These are phyloP conservation scores for Emiliania huxleyi DNA, from an alignment of 78 protist genomes.

Conservation along the genomic window DNA sequence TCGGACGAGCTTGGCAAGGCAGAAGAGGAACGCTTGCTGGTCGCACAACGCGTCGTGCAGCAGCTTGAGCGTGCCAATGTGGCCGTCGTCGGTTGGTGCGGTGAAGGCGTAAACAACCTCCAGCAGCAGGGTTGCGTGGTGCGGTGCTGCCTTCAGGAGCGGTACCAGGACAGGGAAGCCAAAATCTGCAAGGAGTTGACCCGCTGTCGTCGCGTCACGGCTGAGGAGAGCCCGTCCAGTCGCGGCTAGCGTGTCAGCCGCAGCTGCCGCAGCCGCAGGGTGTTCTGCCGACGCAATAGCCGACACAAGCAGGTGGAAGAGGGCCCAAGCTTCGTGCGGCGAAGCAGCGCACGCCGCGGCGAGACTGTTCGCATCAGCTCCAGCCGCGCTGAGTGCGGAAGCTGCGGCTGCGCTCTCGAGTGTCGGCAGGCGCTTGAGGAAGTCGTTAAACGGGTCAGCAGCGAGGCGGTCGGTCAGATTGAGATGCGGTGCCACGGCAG, in stretches of 20 bases:
- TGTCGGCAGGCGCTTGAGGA: not conserved
- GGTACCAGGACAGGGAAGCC: not conserved
- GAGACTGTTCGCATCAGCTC: not conserved
- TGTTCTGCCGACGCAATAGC: not conserved
- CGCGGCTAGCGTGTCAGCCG: not conserved
- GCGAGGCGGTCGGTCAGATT: not conserved
- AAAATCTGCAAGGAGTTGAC: not conserved
- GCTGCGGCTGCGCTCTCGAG: not conserved
- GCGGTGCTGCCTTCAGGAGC: not conserved
- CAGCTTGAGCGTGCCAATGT: not conserved
- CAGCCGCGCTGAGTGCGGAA: not conserved
- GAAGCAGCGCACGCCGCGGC: not conserved
- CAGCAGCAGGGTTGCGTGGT: not conserved
- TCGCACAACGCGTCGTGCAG: not conserved
- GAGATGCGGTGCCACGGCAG: not conserved
- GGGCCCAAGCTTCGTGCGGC: not conserved
- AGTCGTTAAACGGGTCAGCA: not conserved
- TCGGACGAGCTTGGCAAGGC: not conserved
- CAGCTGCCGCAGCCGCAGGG: not conserved
- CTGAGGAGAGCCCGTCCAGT: not conserved
- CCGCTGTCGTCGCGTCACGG: not conserved
- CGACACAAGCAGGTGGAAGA: not conserved
- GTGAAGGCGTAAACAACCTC: not conserved
- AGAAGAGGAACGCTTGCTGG: not conserved
- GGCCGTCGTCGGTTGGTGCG: not conserved